Conservation (phyloP, 371 early-diverging fungal genomes). For the Rhizopus stolonifer region DNA sequence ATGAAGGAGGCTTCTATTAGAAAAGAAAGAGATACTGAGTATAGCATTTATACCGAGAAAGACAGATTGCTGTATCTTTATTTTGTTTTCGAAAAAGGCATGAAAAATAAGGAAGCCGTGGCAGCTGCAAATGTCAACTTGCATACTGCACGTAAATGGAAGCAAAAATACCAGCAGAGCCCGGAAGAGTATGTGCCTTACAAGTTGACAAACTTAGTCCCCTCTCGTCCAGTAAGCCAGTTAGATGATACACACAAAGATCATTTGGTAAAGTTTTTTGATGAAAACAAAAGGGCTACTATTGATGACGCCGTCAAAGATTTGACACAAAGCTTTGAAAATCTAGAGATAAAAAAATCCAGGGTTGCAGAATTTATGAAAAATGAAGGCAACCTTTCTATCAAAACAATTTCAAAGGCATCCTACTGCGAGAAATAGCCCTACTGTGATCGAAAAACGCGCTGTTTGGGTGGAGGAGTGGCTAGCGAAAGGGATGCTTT, state of each 20-base stretch:
- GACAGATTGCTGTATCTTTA: slow-evolving; percentile 6
- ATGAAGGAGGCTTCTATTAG: slow-evolving; percentile 2
- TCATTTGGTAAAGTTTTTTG: slow-evolving; percentile 5
- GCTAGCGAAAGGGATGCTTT: not conserved
- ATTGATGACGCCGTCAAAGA: slow-evolving; percentile 1
- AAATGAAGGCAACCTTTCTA: slow-evolving; percentile 12
- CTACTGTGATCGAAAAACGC: not conserved
- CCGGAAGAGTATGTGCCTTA: slow-evolving; percentile 4
- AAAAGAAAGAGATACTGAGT: slow-evolving; percentile 4
- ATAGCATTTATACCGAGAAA: slow-evolving; percentile 5
- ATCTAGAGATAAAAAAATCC: slow-evolving; percentile 7
- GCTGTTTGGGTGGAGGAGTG: slow-evolving; percentile 8
- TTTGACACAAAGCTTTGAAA: slow-evolving; percentile 3
- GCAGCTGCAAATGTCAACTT: slow-evolving; percentile 2
- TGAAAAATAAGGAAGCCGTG: slow-evolving; percentile 1
- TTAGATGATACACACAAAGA: slow-evolving; percentile 5
- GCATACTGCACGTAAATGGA: not conserved
- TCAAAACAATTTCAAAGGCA: slow-evolving; percentile 4
- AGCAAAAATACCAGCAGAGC: not conserved
- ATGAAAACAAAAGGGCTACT: slow-evolving; percentile 7
- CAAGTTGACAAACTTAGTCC: not conserved
- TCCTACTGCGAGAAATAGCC: slow-evolving; percentile 5
- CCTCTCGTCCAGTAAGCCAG: slow-evolving; percentile 1
- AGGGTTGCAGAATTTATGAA: slow-evolving; percentile 11
- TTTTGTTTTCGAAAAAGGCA: slow-evolving; percentile 5